phyloP scores from a whole-genome alignment of 192 early-diverging fungal genomes.

The Backusella tuberculispora region DNA sequence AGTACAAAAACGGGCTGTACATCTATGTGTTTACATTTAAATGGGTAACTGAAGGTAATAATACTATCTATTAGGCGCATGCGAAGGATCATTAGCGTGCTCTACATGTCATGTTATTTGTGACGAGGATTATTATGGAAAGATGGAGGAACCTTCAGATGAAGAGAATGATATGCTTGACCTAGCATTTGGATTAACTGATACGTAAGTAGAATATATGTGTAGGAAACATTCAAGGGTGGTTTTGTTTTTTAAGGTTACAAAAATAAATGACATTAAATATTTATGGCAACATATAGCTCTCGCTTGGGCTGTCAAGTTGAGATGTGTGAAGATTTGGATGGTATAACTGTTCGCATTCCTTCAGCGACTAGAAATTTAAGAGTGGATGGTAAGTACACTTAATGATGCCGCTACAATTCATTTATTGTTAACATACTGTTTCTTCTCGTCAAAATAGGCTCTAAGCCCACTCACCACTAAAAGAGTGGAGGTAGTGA shows the following conservation, averaged over 20 bases:
- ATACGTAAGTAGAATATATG: conserved; percentile 71
- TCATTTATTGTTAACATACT: not conserved
- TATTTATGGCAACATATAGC: conserved; percentile 38
- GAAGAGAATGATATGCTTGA: conserved; percentile 99
- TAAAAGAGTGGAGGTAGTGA: not conserved
- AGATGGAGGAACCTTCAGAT: conserved; percentile 90
- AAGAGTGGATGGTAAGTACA: conserved; percentile 66
- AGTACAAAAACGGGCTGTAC: not conserved
- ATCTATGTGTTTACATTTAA: not conserved
- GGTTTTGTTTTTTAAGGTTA: not conserved
- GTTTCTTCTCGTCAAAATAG: not conserved
- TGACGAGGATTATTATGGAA: conserved; percentile 78
- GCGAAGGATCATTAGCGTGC: conserved; percentile 93
- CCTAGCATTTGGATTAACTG: conserved; percentile 93
- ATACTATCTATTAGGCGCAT: conserved; percentile 66
- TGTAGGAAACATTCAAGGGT: not conserved
- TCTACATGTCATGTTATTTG: conserved; percentile 96
- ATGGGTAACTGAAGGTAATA: not conserved
- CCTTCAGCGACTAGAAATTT: conserved; percentile 94
- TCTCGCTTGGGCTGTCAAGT: conserved; percentile 96
- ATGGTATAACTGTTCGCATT: conserved; percentile 85
- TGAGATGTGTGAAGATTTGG: conserved; percentile 79
- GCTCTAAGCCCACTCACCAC: conserved; percentile 43
- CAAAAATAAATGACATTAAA: no score
- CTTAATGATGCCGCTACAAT: not conserved